These are phyloP conservation scores for Colletotrichum coccodes DNA, from an alignment of 2,329 filamentous ascomycete species.

Conservation along the genomic window DNA sequence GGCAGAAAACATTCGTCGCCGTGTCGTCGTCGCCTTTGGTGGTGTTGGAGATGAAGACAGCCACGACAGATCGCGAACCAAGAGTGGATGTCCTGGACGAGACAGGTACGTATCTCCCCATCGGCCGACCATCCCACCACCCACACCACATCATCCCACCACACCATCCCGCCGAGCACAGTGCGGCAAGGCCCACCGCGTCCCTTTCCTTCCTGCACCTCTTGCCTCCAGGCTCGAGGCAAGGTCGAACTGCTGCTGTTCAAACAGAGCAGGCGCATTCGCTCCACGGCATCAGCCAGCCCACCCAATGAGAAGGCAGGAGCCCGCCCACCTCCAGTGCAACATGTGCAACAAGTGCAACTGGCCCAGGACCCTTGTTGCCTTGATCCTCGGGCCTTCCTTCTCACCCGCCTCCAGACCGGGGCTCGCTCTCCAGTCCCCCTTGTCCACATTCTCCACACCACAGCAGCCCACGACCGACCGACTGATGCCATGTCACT, in stretches of 20 bases:
- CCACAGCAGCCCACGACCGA: not conserved
- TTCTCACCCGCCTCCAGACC: not conserved
- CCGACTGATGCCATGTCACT: not conserved
- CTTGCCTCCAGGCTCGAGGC: not conserved
- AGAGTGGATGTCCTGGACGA: not conserved
- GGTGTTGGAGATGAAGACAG: not conserved
- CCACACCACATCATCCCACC: not conserved
- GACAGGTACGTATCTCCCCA: not conserved
- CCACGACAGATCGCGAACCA: not conserved
- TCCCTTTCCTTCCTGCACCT: not conserved
- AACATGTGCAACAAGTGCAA: too few species aligned
- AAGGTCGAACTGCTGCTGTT: not conserved
- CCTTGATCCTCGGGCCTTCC: constrained; percentile 8
- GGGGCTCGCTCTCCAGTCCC: not conserved
- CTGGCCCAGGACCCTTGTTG: constrained; percentile 18
- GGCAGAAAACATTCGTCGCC: not conserved
- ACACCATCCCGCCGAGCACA: not conserved
- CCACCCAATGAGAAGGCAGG: not conserved
- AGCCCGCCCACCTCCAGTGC: not conserved
- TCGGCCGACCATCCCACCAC: not conserved
- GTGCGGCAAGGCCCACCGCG: not conserved
- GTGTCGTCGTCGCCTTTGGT: not conserved
- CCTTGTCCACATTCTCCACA: constrained; percentile 3
- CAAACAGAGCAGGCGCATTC: not conserved
- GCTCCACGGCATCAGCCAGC: not conserved